Base-by-base conservation (phyloP, 352 stramenopile genomes). In the Phytophthora pini region DNA sequence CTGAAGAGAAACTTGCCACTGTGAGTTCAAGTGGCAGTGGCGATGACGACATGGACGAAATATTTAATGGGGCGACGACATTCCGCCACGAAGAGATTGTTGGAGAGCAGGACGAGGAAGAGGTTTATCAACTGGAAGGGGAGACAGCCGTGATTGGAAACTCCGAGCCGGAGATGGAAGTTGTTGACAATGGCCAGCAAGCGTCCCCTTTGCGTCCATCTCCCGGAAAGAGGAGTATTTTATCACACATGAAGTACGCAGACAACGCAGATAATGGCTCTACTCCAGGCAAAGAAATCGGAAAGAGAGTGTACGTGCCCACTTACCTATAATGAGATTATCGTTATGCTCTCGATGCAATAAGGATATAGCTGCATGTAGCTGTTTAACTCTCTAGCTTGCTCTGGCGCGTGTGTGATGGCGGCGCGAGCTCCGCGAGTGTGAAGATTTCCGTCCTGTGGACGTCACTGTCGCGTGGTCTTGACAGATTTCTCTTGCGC, bases 31-130 rank as follows among this genome's bases (percentile, higher is more conserved):
- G 68, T 51, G 53, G 66, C 5, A 65, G 56, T 31, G 63, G 67
- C 5, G 76, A 79, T 32, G 62, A 74, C 34, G 62, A 74, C 26
- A 70, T 70, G 49, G 57, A 76, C 5, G 62, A 52, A 8, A 3
- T 72, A 20, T 39, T 80, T 13, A 63, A 59, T 56, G 68, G 65
- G 43, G 65, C 68, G 17, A 71, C 64, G 26, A 69, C 57, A 11
- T 73, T 75, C 68, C 54, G 59, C 31, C 71, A 79, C 36, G 49
- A 67, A 67, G 59, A 62, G n/a, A 74, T 76, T 50, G 58, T 76
- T 41, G 67, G 72, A 13, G 66, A 76, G 20, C 69, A 84, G 32
- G 63, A 67, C 13, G 55, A 65, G 22, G 39, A 61, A 5, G 52
- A 57, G 40, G 20, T 36, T 44, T 58, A 39, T 50, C 41, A 64